Conservation (phyloP, 257 asterid species). For the Anisodus tanguticus region DNA sequence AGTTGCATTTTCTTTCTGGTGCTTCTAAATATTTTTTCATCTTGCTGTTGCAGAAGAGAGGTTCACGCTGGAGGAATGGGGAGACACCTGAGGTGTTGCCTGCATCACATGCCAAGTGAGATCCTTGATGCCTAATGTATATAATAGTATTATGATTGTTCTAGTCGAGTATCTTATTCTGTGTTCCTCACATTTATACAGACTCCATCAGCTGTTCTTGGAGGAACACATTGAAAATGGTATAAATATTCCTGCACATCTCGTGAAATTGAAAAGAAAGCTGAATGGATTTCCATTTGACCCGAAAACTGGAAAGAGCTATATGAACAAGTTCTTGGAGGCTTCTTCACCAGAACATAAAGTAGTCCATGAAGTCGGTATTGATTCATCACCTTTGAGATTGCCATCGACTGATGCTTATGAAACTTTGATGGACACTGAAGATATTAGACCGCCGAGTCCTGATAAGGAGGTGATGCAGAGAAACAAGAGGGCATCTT, state of each 20-base stretch:
- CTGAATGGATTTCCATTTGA: conserved; percentile 79
- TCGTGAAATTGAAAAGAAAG: conserved; percentile 78
- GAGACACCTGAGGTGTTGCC: conserved; percentile 70
- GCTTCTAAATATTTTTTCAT: conserved; percentile 27
- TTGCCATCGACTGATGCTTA: conserved; percentile 43
- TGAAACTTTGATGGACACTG: conserved; percentile 48
- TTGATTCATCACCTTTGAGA: conserved; percentile 45
- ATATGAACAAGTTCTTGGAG: conserved; percentile 73
- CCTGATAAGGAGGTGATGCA: conserved; percentile 49
- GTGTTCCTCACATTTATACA: conserved; percentile 44
- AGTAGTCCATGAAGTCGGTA: conserved; percentile 59
- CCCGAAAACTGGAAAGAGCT: conserved; percentile 71
- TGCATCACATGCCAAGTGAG: conserved; percentile 83
- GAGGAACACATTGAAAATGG: conserved; percentile 76
- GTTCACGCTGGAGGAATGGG: conserved; percentile 70
- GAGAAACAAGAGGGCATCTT: conserved; percentile 45
- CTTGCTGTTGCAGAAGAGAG: conserved; percentile 64
- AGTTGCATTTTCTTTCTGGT: conserved; percentile 25
- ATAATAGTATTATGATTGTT: background rate
- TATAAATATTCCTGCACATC: conserved; percentile 55
- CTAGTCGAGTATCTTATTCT: conserved; percentile 8
- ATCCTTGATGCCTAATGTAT: conserved; percentile 32
- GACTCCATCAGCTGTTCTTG: conserved; percentile 86
- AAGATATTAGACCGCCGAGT: conserved; percentile 50
- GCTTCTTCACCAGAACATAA: conserved; percentile 75